Conservation (phyloP, 768 basidiomycete species). For the Russula ochroleuca region DNA sequence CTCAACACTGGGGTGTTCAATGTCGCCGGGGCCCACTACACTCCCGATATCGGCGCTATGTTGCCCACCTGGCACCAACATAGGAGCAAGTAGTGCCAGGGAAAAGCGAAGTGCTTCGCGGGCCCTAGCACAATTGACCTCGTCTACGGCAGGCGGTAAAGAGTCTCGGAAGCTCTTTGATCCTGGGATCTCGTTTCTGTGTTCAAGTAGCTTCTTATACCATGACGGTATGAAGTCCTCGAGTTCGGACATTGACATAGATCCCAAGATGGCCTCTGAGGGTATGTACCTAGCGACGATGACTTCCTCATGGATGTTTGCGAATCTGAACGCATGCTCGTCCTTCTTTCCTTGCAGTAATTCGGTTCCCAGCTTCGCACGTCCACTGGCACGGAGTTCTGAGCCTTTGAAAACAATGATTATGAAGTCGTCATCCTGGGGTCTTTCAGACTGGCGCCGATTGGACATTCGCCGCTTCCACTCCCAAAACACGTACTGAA, state of each 20-base stretch:
- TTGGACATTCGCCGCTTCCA: neutral
- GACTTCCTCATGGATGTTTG: neutral
- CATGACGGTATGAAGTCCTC: neutral
- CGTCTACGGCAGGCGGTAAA: neutral
- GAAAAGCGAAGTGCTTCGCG: neutral
- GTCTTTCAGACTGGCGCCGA: neutral
- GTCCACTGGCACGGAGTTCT: neutral
- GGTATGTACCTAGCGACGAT: neutral
- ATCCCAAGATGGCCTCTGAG: neutral
- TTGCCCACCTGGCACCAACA: neutral
- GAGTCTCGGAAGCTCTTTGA: neutral
- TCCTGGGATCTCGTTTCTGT: neutral
- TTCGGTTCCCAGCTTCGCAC: neutral
- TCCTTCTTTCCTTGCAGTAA: neutral
- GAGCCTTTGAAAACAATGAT: neutral
- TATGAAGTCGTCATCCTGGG: neutral
- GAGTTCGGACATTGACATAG: neutral
- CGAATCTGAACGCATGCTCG: neutral
- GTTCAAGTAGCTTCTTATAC: neutral
- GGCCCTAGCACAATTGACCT: neutral
- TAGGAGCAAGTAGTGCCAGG: slow-evolving; percentile 5
- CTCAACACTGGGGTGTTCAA: neutral
- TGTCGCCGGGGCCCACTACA: neutral
- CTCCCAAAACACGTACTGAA: neutral
- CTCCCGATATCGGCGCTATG: neutral